Base-by-base conservation (phyloP, 2,329 filamentous ascomycete genomes). In the Fusarium caatingaense region DNA sequence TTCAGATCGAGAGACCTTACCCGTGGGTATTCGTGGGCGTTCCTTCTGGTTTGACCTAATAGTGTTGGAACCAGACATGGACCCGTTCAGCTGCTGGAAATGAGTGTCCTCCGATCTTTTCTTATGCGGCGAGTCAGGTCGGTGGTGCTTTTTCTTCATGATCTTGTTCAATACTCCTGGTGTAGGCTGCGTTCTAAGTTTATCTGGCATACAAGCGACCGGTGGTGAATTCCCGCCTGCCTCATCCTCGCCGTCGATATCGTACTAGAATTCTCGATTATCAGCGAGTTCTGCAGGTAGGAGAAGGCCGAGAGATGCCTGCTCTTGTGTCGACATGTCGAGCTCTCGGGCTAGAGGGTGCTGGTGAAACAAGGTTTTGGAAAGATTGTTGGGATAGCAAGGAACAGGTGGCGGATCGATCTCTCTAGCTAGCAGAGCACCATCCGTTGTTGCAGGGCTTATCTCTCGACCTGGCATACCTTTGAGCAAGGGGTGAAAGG, bases 401-500 rank as follows among this genome's bases (percentile, higher is more conserved):
- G 78, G 68, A n/a, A 81, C 61, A 9, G 77, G 74, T 2, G 78
- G 72, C 1, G 72, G 77, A 6, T 68, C 60, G 8, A 66, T 56
- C 37, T 82, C 79, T 28, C 73, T 72, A n/a, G 74, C 69, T 64
- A 82, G 80, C 5, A 73, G 72, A 16, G 78, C 77, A 7, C 76
- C 76, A 30, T 83, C 79, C 3, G 79, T 82, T 50, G 78, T 80
- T 16, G 81, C 77, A 6, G 74, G 75, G 0, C 79, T 80, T 12
- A 82, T 66, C 54, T 83, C 81, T 55, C 80, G 76, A 4, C 81
- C 81, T 1, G 81, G 80, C 58, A 80, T 77, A 8, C 81, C 80
- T 51, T 66, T 74, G 12, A 82, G 74, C 0, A 82, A 74, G 86
- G 81, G 94, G 32, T 76, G 73, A 1, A 72, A 73, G 10, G 67